Conservation (phyloP, 148 eudicot species). For the Linanthus parryae region DNA sequence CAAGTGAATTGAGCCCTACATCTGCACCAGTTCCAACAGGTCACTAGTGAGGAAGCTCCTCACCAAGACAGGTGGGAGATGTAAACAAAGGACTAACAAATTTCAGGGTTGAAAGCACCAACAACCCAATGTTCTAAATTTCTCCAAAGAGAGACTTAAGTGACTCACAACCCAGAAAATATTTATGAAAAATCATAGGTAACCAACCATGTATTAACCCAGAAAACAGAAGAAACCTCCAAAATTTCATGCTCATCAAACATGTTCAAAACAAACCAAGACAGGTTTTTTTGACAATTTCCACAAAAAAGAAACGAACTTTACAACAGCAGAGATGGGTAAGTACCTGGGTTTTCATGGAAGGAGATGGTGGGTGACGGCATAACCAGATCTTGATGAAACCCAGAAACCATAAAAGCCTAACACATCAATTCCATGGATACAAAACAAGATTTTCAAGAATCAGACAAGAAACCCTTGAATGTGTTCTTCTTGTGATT, state of each 20-base stretch:
- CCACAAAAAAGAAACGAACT: not conserved
- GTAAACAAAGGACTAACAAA: too few species aligned
- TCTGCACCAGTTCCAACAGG: too few species aligned
- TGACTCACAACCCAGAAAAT: too few species aligned
- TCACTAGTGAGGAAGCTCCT: too few species aligned
- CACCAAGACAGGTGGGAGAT: too few species aligned
- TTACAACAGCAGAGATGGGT: too few species aligned
- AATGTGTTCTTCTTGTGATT: constrained; percentile 5
- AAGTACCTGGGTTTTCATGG: constrained; percentile 18
- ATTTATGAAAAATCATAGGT: too few species aligned
- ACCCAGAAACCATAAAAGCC: constrained; percentile 6
- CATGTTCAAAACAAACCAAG: not conserved
- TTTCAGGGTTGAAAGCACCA: too few species aligned
- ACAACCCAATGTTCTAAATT: too few species aligned
- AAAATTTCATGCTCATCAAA: constrained; percentile 1
- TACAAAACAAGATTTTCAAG: constrained; percentile 10
- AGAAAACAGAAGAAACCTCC: not conserved
- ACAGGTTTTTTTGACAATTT: not conserved
- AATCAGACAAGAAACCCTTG: constrained; percentile 1
- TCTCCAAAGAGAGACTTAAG: too few species aligned
- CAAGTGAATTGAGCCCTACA: too few species aligned
- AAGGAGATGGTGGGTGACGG: constrained; percentile 16
- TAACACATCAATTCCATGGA: constrained; percentile 13
- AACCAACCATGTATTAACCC: too few species aligned
- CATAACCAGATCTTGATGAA: constrained; percentile 26